Evolutionary conservation across 2,329 filamentous ascomycete species (phyloP).

Genomic region (Geosmithia putterillii): DNA sequence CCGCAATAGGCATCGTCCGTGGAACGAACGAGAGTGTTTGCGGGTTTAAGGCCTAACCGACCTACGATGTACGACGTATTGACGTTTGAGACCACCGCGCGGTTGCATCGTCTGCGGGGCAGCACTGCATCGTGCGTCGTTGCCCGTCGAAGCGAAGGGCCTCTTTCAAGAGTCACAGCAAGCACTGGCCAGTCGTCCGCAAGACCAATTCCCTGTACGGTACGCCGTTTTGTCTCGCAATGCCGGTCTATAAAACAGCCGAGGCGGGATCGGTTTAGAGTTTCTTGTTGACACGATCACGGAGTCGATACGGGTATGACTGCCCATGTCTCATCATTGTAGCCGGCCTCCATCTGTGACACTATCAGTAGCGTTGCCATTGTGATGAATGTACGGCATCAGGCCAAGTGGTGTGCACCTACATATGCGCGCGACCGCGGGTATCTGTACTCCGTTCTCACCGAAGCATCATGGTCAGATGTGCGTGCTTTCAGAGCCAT

Average conservation of each 20-base stretch:
- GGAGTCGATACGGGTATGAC: not conserved
- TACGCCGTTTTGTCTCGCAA: not conserved
- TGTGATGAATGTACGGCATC: too few species aligned
- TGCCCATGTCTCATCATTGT: not conserved
- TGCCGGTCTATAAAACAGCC: not conserved
- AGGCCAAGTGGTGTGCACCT: too few species aligned
- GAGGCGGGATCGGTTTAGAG: not conserved
- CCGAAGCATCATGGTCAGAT: too few species aligned
- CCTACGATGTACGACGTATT: not conserved
- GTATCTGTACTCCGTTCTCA: too few species aligned
- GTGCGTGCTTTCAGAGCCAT: not conserved
- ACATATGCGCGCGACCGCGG: too few species aligned
- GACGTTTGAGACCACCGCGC: too few species aligned
- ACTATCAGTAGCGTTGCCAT: not conserved
- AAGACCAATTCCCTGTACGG: too few species aligned
- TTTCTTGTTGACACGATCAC: not conserved
- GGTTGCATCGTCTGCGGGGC: not conserved
- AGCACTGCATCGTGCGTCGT: not conserved
- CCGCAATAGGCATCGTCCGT: too few species aligned
- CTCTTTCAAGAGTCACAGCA: not conserved
- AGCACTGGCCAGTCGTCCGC: not conserved
- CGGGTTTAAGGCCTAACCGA: too few species aligned
- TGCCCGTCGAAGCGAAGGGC: not conserved
- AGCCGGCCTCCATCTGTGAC: not conserved
- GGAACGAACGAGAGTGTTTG: too few species aligned